Percentiles rank a stretch among this genome's conserved stretches.
These are phyloP conservation scores for Lactarius psammicola DNA, from an alignment of 768 basidiomycete species.

Conservation along the genomic window DNA sequence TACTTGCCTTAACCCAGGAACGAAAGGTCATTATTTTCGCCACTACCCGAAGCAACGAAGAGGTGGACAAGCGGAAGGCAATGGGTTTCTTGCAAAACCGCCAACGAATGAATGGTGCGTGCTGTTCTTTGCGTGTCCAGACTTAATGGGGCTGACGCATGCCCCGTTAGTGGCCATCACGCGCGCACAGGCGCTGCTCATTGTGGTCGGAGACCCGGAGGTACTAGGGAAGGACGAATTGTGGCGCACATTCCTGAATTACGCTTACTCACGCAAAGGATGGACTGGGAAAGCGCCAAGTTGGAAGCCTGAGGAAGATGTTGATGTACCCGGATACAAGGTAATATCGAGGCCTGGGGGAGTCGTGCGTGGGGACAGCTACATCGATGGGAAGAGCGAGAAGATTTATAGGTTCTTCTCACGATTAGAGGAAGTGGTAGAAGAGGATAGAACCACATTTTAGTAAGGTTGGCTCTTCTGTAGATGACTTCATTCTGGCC, in stretches of 20 bases:
- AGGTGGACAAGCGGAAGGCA: conserved; percentile 31
- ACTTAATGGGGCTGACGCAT: neutral
- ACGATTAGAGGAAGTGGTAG: neutral
- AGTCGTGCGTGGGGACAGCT: conserved; percentile 1
- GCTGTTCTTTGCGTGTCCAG: no score
- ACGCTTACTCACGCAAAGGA: conserved; percentile 48
- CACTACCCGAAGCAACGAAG: conserved; percentile 38
- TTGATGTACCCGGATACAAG: neutral
- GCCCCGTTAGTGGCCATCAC: conserved; percentile 56
- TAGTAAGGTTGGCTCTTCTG: no score
- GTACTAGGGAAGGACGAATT: conserved; percentile 57
- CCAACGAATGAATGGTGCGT: conserved; percentile 42
- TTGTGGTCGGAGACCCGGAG: conserved; percentile 59
- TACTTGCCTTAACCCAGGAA: conserved; percentile 32
- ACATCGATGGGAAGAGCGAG: conserved; percentile 12
- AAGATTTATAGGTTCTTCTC: no score
- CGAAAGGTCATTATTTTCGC: conserved; percentile 40
- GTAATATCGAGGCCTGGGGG: neutral
- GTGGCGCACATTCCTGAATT: conserved; percentile 62
- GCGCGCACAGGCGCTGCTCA: conserved; percentile 60
- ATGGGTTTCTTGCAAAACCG: conserved; percentile 40
- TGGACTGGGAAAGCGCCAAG: conserved; percentile 47
- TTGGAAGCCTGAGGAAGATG: conserved; percentile 38
- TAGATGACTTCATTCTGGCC: no score
- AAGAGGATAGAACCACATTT: no score